Percentiles rank a stretch among this genome's conserved stretches.
These are phyloP conservation scores for Corylus heterophylla DNA, from an alignment of 306 rosid genomes.

Conservation along the genomic window DNA sequence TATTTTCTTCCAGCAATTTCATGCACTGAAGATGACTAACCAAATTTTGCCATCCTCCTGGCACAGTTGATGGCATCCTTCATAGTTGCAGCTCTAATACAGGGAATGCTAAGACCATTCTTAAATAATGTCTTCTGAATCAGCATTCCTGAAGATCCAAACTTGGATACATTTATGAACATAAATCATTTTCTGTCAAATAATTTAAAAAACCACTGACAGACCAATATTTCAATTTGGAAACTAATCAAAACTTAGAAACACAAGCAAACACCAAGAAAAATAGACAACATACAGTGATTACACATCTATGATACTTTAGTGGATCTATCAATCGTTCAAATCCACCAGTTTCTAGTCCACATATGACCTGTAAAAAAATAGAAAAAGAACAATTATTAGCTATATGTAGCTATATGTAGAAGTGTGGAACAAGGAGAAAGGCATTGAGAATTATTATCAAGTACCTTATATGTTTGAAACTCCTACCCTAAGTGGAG, in stretches of 20 bases:
- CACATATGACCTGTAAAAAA: slow-evolving; percentile 25
- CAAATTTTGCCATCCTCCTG: slow-evolving; percentile 29
- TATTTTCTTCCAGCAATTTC: background rate
- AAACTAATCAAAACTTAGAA: background rate
- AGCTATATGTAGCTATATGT: no score
- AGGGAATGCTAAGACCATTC: slow-evolving; percentile 32
- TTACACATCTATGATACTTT: slow-evolving; percentile 35
- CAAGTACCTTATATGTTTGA: no score
- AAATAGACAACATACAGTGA: slow-evolving; percentile 27
- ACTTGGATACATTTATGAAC: slow-evolving; percentile 18
- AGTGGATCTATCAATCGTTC: slow-evolving; percentile 34
- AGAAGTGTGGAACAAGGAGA: no score
- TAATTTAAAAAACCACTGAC: background rate
- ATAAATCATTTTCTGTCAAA: background rate
- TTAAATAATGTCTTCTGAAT: slow-evolving; percentile 31
- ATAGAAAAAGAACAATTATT: background rate
- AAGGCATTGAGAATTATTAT: no score
- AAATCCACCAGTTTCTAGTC: slow-evolving; percentile 31
- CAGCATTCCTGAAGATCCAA: slow-evolving; percentile 24
- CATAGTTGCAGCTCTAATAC: slow-evolving; percentile 25
- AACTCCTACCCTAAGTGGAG: no score
- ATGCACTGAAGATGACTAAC: slow-evolving; percentile 6
- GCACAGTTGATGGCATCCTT: slow-evolving; percentile 28
- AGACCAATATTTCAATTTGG: background rate
- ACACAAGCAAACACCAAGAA: background rate